Base-by-base conservation (phyloP, 2,329 filamentous ascomycete species). In the Penicillium fuscoglaucum region DNA sequence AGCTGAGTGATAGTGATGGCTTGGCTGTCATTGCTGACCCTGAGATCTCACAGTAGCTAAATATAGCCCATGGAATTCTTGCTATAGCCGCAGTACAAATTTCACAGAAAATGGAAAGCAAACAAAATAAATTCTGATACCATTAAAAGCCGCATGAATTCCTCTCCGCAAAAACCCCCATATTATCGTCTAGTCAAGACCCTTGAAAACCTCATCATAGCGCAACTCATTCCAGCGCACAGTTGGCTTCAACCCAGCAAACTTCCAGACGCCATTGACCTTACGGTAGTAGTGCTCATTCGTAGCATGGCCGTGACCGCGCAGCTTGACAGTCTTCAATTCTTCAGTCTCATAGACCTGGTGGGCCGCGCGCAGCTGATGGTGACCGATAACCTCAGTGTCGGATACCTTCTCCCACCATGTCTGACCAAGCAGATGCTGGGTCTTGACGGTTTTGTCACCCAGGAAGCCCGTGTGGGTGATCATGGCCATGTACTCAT, bases 311-410 rank as follows among this genome's bases (percentile, higher is more conserved):
- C 80, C 82, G 67, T 87, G 85, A 59, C 85, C 85, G 75, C 86
- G 86, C 68, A 84, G 77, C 55, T 77, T 77, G 39, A 87, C 82
- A 26, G 76, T 71, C 49, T 72, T 65, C 57, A 81, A 67, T 35
- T 72, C 78, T n/a, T 70, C 74, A 64, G 84, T 82, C 3, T 78
- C 82, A 74, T 86, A 87, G 51, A 83, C 78, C 75, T 87, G 84
- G 68, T 87, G 85, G 3, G 84, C 83, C 35, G 85, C 84, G 43
- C 85, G 83, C 49, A 87, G 74, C 75, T 87, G 84, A 72, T 86
- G 83, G 68, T 82, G 79, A n/a, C 84, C 84, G 57, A 85, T 74
- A 49, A 85, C 80, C 69, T 85, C 80, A n/a, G 78, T 82, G 58
- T 85, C 83, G 1, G 80, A 83, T 40, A 85, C 70, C 63, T 79